phyloP scores from a whole-genome alignment of 805 yeast genomes.

The Starmerella vaccinii region DNA sequence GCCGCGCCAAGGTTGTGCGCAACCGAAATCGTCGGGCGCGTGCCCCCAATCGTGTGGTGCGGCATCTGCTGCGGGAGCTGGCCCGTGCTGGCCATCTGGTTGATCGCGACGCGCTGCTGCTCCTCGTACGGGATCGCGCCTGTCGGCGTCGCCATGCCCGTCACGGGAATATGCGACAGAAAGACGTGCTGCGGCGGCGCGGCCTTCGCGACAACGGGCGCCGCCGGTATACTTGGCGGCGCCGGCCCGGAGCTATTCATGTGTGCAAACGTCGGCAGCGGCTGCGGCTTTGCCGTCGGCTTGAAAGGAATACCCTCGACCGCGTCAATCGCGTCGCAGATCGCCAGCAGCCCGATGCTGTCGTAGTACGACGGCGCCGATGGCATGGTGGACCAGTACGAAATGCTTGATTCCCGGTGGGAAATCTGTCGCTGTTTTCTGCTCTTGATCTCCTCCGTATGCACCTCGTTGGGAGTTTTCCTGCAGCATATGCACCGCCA shows the following conservation, averaged over 20 bases:
- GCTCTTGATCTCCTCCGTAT: slow-evolving; percentile 1
- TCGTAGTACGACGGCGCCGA: slow-evolving; percentile 31
- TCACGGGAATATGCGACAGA: slow-evolving; percentile 24
- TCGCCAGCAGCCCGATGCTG: slow-evolving; percentile 33
- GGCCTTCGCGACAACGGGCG: not conserved
- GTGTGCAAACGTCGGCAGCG: slow-evolving; percentile 8
- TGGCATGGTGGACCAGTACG: slow-evolving; percentile 3
- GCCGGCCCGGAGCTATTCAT: not conserved
- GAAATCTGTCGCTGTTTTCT: not conserved
- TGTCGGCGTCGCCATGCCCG: slow-evolving; percentile 20
- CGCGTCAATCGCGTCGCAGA: slow-evolving; percentile 34
- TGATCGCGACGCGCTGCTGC: slow-evolving; percentile 22
- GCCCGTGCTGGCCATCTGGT: slow-evolving; percentile 21
- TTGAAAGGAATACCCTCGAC: slow-evolving; percentile 30
- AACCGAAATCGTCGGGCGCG: slow-evolving; percentile 17
- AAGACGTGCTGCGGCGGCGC: slow-evolving; percentile 22
- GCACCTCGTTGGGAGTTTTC: slow-evolving; percentile 7
- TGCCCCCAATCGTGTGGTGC: slow-evolving; percentile 20
- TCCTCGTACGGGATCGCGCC: slow-evolving; percentile 23
- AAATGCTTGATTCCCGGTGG: not conserved
- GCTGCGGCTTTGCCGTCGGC: slow-evolving; percentile 18
- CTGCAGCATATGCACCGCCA: not conserved
- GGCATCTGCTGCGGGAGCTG: slow-evolving; percentile 18
- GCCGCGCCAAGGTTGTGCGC: slow-evolving; percentile 18
- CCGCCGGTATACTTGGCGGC: not conserved